These are phyloP conservation scores for Leccinum subgranulosum DNA, from an alignment of 768 basidiomycete species.

Conservation along the genomic window DNA sequence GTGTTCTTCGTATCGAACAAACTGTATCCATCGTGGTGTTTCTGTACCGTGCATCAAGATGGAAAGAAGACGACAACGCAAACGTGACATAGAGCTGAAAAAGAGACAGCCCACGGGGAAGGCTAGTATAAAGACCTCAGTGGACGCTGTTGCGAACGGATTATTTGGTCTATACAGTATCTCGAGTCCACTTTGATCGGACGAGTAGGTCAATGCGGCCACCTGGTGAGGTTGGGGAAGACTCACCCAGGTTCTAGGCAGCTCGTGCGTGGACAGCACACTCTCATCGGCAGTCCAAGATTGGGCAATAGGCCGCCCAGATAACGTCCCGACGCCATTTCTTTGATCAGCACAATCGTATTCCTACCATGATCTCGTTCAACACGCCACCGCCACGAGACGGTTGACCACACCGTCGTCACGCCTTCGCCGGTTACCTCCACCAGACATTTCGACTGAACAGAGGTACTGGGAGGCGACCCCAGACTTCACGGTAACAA, in stretches of 20 bases:
- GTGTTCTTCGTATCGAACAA: no score
- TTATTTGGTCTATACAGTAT: not conserved
- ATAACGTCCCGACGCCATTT: no score
- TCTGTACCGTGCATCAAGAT: no score
- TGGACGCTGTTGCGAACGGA: slow-evolving; percentile 38
- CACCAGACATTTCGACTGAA: slow-evolving; percentile 34
- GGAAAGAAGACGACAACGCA: no score
- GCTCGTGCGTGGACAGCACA: no score
- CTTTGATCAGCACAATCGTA: no score
- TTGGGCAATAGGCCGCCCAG: no score
- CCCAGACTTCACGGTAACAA: slow-evolving; percentile 37
- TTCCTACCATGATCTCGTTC: no score
- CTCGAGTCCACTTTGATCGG: slow-evolving; percentile 36
- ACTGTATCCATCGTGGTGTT: no score
- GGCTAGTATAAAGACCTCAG: slow-evolving; percentile 48
- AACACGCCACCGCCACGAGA: slow-evolving; percentile 29
- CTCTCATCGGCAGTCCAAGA: no score
- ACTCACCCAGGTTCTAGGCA: no score
- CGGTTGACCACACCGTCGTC: slow-evolving; percentile 46
- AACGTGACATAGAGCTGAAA: not conserved
- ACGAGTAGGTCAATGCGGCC: not conserved
- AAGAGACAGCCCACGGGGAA: slow-evolving; percentile 32
- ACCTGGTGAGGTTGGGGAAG: no score
- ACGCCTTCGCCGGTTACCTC: slow-evolving; percentile 39
- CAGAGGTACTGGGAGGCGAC: slow-evolving; percentile 27